Base-by-base conservation (phyloP, 1,139 yeast species). In the Yamadazyma atlantica region DNA sequence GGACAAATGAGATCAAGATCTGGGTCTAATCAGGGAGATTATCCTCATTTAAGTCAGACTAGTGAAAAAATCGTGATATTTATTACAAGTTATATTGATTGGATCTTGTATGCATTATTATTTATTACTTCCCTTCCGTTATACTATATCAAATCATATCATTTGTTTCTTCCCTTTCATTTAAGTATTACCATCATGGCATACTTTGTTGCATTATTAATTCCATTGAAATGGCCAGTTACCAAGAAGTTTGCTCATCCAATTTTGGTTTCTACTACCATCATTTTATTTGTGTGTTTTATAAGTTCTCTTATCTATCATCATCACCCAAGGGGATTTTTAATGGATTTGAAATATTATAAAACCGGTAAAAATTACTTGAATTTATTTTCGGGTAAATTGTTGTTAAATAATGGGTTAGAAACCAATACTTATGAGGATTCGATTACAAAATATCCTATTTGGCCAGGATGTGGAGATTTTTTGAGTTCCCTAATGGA, bases 391-490 rank as follows among this genome's bases (percentile, higher is more conserved):
- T 71, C 72, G 46, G 55, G 61, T 14, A 44, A 60, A 37, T 52
- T 55, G 2, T 39, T 66, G 44, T 48, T 62, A 36, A 53, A 66
- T 29, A 60, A 57, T 33, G 68, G 69, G 3, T 29, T 29, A 16
- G 51, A 56, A 21, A 45, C 35, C n/a, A 33, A 33, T 29, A 38
- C 50, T 4, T 60, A 64, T 39, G 55, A 49, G 15, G 17, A 38
- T 12, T 29, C 40, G 3, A 40, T 46, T 3, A 67, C 75, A 0
- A 55, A 62, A 3, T 63, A 69, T 8, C 72, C 73, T 1, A 60
- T 61, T 29, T 74, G 81, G 75, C 94, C 95, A 0, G 95, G 95
- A 0, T 86, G 92, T 29, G 95, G 95, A 1, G 95, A 85, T 53
- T 67, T 85, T 10, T 68, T 85, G 29, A 61, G 82, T 7, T 76